A percentile compares a stretch with the other conserved stretches of the same genome.
phyloP scores from a whole-genome alignment of 176 grass and related monocot species.

The Areca catechu region DNA sequence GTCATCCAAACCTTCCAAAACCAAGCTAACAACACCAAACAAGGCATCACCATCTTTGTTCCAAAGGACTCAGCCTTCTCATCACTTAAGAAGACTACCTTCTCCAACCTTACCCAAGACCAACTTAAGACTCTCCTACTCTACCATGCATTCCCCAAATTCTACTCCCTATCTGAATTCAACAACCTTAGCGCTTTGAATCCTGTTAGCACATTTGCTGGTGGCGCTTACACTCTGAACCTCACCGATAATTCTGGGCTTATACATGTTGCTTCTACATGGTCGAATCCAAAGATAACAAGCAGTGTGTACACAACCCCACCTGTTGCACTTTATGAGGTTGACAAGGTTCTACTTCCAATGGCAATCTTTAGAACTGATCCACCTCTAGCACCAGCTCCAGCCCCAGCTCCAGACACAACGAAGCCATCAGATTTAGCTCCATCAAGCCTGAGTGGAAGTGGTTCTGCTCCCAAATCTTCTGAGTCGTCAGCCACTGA shows the following conservation, averaged over 20 bases:
- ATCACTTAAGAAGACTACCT: constrained; percentile 42
- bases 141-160: constrained; percentile 71
- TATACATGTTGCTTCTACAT: constrained; percentile 56
- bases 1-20: constrained; percentile 78
- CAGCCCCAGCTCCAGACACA: constrained; percentile 57
- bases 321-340: constrained; percentile 67
- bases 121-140: constrained; percentile 66
- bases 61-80: constrained; percentile 69
- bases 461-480: constrained; percentile 19
- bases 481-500: constrained; percentile 15
- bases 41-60: constrained; percentile 84
- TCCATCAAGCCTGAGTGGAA: constrained; percentile 20
- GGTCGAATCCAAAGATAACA: constrained; percentile 79
- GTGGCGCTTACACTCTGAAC: constrained; percentile 61
- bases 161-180: constrained; percentile 85
- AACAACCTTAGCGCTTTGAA: constrained; percentile 58
- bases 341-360: constrained; percentile 70
- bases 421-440: constrained; percentile 40
- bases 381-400: constrained; percentile 58
- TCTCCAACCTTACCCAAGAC: constrained; percentile 67
- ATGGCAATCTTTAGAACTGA: constrained; percentile 71
- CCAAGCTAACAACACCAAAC: constrained; percentile 67
- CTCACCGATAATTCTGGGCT: constrained; percentile 56
- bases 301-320: constrained; percentile 72
- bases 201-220: constrained; percentile 71